Percentiles rank a stretch among this genome's conserved stretches.
Conservation (phyloP, 2,329 filamentous ascomycete genomes). For the Knufia fluminis region DNA sequence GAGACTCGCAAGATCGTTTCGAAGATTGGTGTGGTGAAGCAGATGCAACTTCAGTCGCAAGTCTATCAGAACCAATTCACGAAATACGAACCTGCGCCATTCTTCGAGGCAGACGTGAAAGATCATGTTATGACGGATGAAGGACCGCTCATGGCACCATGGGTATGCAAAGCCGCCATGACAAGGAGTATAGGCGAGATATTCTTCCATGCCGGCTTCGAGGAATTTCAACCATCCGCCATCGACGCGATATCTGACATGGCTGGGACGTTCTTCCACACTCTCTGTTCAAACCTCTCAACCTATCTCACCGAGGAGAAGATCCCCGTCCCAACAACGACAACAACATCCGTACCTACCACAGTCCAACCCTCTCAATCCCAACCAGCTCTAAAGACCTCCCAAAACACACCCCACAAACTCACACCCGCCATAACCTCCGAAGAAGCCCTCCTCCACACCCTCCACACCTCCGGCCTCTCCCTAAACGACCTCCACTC, state of each 20-base stretch:
- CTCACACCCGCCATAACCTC: slow-evolving; percentile 51
- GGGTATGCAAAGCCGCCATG: slow-evolving; percentile 71
- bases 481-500: slow-evolving; percentile 71
- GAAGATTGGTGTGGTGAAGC: slow-evolving; percentile 96
- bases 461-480: slow-evolving; percentile 72
- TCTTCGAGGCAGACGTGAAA: slow-evolving; percentile 75
- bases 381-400: background rate
- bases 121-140: slow-evolving; percentile 85
- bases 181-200: slow-evolving; percentile 89
- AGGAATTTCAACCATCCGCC: slow-evolving; percentile 92
- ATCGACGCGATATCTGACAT: slow-evolving; percentile 84
- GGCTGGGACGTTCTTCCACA: slow-evolving; percentile 79
- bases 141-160: slow-evolving; percentile 75
- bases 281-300: slow-evolving; percentile 69
- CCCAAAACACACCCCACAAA: background rate
- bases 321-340: slow-evolving; percentile 47
- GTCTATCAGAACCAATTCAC: slow-evolving; percentile 98
- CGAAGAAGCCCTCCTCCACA: slow-evolving; percentile 81
- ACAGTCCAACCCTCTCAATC: background rate
- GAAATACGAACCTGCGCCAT: slow-evolving; percentile 85
- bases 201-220: slow-evolving; percentile 92
- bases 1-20: slow-evolving; percentile 92
- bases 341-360: slow-evolving; percentile 26
- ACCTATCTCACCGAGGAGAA: slow-evolving; percentile 77
- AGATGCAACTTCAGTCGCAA: slow-evolving; percentile 98